Percentiles rank a stretch among this genome's conserved stretches.
Conservation (phyloP, 139 green algal species). For the Bryopsis sp. region DNA sequence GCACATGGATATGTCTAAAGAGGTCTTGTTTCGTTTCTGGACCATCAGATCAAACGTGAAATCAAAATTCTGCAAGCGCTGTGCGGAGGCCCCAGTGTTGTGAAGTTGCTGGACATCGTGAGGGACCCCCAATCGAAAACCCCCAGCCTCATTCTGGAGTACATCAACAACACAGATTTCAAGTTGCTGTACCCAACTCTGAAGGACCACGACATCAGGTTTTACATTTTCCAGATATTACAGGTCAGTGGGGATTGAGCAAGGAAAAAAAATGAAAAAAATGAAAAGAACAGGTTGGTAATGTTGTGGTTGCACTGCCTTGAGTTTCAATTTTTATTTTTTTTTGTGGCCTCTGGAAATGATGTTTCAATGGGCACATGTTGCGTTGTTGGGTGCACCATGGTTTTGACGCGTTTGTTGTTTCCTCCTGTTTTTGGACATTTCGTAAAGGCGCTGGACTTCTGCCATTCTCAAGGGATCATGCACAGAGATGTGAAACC, state of each 20-base stretch:
- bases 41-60: not conserved
- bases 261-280: too few species aligned
- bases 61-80: slow-evolving; percentile 13
- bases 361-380: too few species aligned
- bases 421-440: too few species aligned
- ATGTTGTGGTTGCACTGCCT: too few species aligned
- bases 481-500: slow-evolving; percentile 83
- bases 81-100: not conserved
- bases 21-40: too few species aligned
- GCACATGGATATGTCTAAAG: too few species aligned
- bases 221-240: slow-evolving; percentile 12
- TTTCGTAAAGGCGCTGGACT: slow-evolving; percentile 71
- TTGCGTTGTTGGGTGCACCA: too few species aligned
- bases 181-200: slow-evolving; percentile 6
- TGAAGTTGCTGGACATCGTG: slow-evolving; percentile 2
- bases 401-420: too few species aligned
- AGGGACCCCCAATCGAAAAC: not conserved
- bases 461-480: slow-evolving; percentile 79
- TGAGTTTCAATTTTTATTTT: too few species aligned
- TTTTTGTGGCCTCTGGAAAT: too few species aligned
- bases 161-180: slow-evolving; percentile 4
- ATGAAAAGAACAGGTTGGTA: too few species aligned
- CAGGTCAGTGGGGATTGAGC: not conserved
- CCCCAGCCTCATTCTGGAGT: slow-evolving; percentile 6
- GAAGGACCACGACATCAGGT: not conserved